A percentile compares a stretch with the other conserved stretches of the same genome.
These are phyloP conservation scores for Penicillium macrosclerotiorum DNA, from an alignment of 495 filamentous ascomycete genomes.

Conservation along the genomic window DNA sequence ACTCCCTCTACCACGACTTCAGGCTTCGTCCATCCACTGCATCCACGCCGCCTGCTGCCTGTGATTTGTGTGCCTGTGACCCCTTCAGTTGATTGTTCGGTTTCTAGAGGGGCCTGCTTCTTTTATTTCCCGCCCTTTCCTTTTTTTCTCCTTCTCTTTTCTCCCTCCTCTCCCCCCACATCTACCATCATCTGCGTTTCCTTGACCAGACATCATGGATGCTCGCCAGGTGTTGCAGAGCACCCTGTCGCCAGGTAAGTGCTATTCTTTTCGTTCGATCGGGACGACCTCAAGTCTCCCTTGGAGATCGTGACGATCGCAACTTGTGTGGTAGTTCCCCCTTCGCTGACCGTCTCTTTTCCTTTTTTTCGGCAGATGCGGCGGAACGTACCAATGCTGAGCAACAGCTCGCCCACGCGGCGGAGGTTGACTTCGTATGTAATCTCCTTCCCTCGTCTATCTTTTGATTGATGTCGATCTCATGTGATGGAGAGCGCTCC, in stretches of 20 bases:
- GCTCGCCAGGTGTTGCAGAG: slow-evolving; percentile 84
- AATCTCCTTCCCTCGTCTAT: slow-evolving; percentile 14
- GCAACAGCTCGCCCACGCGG: slow-evolving; percentile 88
- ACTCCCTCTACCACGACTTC: slow-evolving; percentile 23
- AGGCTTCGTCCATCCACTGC: slow-evolving; percentile 22
- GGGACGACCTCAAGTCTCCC: slow-evolving; percentile 14
- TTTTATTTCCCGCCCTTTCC: slow-evolving; percentile 13
- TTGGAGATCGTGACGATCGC: too few species aligned
- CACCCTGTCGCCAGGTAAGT: slow-evolving; percentile 84
- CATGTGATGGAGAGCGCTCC: neutral
- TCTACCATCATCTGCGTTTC: slow-evolving; percentile 23
- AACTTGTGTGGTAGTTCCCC: slow-evolving; percentile 5
- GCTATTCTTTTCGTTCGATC: slow-evolving; percentile 5
- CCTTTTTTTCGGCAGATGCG: slow-evolving; percentile 63
- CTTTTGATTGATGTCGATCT: neutral
- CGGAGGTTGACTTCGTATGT: slow-evolving; percentile 92
- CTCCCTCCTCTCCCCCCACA: slow-evolving; percentile 25
- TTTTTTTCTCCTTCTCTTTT: slow-evolving; percentile 32
- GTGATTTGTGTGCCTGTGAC: slow-evolving; percentile 17
- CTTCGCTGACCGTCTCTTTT: slow-evolving; percentile 26
- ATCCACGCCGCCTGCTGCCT: slow-evolving; percentile 18
- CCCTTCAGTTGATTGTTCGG: slow-evolving; percentile 10
- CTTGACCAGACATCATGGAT: slow-evolving; percentile 57
- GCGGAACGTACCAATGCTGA: slow-evolving; percentile 85
- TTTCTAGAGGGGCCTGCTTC: slow-evolving; percentile 11